A percentile compares a stretch with the other conserved stretches of the same genome.
These are phyloP conservation scores for Rusavskia elegans DNA, from an alignment of 495 filamentous ascomycete species.

Conservation along the genomic window DNA sequence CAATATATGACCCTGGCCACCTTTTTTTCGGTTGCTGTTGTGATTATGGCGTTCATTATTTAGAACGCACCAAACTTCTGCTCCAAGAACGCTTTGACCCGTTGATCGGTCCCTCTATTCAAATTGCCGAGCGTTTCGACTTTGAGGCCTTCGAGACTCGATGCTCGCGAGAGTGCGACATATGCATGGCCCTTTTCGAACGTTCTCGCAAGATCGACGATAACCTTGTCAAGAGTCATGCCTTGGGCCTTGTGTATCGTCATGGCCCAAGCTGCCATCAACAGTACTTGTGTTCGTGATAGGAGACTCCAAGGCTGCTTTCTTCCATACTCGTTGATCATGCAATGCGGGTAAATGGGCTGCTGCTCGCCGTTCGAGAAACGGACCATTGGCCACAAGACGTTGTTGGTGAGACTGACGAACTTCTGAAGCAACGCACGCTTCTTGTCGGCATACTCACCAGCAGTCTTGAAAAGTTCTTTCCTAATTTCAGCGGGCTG, in stretches of 20 bases:
- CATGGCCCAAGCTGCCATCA: conserved; percentile 90
- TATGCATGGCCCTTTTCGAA: conserved; percentile 92
- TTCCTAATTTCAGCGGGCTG: conserved; percentile 4
- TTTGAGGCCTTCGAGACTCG: conserved; percentile 44
- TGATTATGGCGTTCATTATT: too few relatives aligned
- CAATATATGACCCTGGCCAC: too few relatives aligned
- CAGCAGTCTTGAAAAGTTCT: conserved; percentile 1
- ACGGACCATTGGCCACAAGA: conserved; percentile 7
- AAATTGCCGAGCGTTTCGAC: not conserved
- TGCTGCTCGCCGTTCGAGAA: conserved; percentile 18
- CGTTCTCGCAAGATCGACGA: conserved; percentile 76
- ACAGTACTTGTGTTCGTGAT: conserved; percentile 47
- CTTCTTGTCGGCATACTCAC: conserved; percentile 10
- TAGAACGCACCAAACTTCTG: not conserved
- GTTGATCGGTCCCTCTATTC: not conserved
- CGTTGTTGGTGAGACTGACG: not conserved
- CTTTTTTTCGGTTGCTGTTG: too few relatives aligned
- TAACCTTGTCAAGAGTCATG: conserved; percentile 82
- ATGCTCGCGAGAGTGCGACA: conserved; percentile 63
- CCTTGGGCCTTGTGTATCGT: conserved; percentile 97
- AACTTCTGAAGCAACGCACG: conserved; percentile 19
- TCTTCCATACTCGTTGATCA: conserved; percentile 29
- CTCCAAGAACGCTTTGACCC: not conserved
- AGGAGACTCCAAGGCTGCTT: conserved; percentile 15
- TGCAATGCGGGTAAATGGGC: conserved; percentile 32